These are phyloP conservation scores for Venturia pyrina DNA, from an alignment of 2,329 filamentous ascomycete species.

Conservation along the genomic window DNA sequence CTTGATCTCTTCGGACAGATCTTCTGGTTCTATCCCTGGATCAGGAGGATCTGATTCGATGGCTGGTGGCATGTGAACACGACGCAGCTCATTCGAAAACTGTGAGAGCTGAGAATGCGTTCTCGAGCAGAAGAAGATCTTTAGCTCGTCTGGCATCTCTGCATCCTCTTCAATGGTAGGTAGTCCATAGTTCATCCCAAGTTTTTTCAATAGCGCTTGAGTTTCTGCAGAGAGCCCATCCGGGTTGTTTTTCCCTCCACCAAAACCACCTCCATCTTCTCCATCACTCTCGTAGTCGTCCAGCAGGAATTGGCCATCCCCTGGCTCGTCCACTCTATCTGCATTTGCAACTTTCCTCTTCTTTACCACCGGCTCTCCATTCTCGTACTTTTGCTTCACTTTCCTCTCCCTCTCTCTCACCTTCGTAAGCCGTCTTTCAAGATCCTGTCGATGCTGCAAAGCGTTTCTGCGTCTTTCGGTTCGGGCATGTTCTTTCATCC, in stretches of 20 bases:
- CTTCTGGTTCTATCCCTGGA: constrained; percentile 15
- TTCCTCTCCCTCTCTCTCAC: constrained; percentile 54
- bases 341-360: constrained; percentile 25
- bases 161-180: constrained; percentile 33
- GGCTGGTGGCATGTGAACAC: constrained; percentile 67
- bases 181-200: constrained; percentile 27
- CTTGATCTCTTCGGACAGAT: constrained; percentile 55
- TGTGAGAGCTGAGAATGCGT: constrained; percentile 89
- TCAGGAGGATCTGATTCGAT: constrained; percentile 38
- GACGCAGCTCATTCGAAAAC: constrained; percentile 71
- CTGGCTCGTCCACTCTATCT: constrained; percentile 15
- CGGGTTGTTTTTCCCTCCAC: constrained; percentile 13
- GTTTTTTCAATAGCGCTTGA: constrained; percentile 58
- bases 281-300: constrained; percentile 62
- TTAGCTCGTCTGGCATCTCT: constrained; percentile 56
- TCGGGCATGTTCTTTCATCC: constrained; percentile 71
- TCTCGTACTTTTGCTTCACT: constrained; percentile 41
- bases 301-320: constrained; percentile 64
- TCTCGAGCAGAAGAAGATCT: constrained; percentile 86
- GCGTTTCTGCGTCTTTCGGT: constrained; percentile 59
- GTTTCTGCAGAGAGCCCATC: constrained; percentile 63
- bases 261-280: constrained; percentile 29
- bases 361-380: constrained; percentile 39
- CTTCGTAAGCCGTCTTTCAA: constrained; percentile 60
- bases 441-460: constrained; percentile 55